These are phyloP conservation scores for Pyrenophora teres DNA, from an alignment of 2,329 filamentous ascomycete genomes.

Conservation along the genomic window DNA sequence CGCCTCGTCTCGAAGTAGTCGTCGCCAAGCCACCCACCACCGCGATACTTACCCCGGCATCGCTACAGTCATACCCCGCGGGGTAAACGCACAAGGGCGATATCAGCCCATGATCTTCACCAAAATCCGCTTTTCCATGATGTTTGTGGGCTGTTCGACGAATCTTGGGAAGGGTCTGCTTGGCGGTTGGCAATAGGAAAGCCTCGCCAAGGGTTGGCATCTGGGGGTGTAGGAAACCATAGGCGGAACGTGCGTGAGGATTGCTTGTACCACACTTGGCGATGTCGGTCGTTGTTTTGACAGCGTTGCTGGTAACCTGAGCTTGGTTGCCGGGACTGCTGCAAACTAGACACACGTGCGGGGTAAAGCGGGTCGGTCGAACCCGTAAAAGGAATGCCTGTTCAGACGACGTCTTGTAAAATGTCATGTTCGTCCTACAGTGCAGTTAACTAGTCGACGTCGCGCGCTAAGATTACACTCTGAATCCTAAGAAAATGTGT, in stretches of 20 bases:
- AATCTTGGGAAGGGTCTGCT: constrained; percentile 25
- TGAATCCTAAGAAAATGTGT: too few relatives aligned
- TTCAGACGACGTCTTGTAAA: neutral
- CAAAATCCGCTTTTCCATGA: constrained; percentile 22
- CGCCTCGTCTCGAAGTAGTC: constrained; percentile 8
- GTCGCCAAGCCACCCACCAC: constrained; percentile 6
- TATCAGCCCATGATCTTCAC: constrained; percentile 15
- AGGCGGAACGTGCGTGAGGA: constrained; percentile 12
- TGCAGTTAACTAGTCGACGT: neutral
- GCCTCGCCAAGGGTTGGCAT: constrained; percentile 25
- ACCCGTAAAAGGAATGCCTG: constrained; percentile 2
- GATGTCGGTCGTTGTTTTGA: constrained; percentile 3
- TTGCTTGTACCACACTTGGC: constrained; percentile 21
- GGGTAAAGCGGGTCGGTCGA: constrained; percentile 16
- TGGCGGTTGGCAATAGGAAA: constrained; percentile 24
- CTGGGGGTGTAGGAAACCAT: constrained; percentile 1
- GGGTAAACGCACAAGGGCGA: constrained; percentile 16
- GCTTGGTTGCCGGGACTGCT: constrained; percentile 6
- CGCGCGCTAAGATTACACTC: too few relatives aligned
- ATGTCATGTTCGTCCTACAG: neutral
- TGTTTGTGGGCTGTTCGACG: constrained; percentile 15
- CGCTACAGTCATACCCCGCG: constrained; percentile 19
- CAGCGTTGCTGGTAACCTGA: constrained; percentile 3
- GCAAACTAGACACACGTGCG: constrained; percentile 15
- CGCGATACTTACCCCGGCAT: constrained; percentile 13